These are phyloP conservation scores for Trichosporon coremiiforme DNA, from an alignment of 1,284 basidiomycete species.

Conservation along the genomic window DNA sequence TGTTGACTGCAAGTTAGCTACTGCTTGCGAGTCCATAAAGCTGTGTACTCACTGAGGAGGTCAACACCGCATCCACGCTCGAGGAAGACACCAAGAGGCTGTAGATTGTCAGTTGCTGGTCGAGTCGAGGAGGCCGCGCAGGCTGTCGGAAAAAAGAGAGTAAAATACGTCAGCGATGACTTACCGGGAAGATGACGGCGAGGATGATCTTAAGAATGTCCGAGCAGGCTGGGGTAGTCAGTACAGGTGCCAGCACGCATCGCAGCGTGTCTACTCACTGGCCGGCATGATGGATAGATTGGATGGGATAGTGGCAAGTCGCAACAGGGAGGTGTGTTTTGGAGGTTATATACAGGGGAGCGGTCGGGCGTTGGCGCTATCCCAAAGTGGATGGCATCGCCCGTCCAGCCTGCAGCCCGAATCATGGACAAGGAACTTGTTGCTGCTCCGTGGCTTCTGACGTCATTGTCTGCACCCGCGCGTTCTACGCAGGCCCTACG, in stretches of 20 bases:
- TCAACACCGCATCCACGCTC: constrained; percentile 51
- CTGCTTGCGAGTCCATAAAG: background rate
- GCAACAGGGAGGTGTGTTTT: background rate
- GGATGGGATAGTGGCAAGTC: constrained; percentile 21
- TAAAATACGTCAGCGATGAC: constrained; percentile 17
- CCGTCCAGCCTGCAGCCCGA: background rate
- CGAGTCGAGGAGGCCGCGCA: background rate
- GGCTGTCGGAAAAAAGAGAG: background rate
- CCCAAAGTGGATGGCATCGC: background rate
- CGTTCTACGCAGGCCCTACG: background rate
- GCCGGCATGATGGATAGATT: constrained; percentile 9
- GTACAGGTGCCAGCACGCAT: background rate
- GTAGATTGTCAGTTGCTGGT: constrained; percentile 13
- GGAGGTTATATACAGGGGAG: constrained; percentile 5
- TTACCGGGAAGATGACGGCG: constrained; percentile 48
- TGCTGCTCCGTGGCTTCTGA: constrained; percentile 11
- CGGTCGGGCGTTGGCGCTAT: background rate
- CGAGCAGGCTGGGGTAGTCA: constrained; percentile 34
- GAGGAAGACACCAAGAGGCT: constrained; percentile 54
- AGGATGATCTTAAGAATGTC: constrained; percentile 51
- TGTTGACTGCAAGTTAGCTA: constrained; percentile 35
- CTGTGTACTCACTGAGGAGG: constrained; percentile 35
- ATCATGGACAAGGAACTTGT: background rate
- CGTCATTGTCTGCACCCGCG: background rate
- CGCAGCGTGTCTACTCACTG: constrained; percentile 1